Evolutionary conservation across 768 basidiomycete species (phyloP).

Genomic region (Rhizopogon sp.): DNA sequence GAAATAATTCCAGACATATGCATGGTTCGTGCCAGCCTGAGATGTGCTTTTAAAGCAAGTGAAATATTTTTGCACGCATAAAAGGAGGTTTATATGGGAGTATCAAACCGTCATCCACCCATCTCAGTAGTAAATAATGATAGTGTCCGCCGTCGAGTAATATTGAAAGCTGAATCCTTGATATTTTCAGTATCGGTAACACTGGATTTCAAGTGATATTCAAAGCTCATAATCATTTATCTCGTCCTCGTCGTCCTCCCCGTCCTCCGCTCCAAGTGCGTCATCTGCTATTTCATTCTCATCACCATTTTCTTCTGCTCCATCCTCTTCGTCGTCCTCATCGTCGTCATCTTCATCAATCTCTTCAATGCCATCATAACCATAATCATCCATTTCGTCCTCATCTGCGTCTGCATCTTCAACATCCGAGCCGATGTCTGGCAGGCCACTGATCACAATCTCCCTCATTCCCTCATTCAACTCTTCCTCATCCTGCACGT

Average conservation of each 20-base stretch:
- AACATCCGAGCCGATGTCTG: background rate
- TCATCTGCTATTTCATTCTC: background rate
- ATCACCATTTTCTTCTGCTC: background rate
- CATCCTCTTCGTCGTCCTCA: background rate
- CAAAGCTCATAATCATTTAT: background rate
- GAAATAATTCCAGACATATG: background rate
- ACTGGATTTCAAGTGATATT: background rate
- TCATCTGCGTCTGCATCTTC: background rate
- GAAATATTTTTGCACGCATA: background rate
- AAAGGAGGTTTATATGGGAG: background rate
- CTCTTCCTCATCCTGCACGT: background rate
- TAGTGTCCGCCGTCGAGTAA: too few species aligned
- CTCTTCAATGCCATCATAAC: background rate
- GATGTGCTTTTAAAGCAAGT: background rate
- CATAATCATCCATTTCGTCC: background rate
- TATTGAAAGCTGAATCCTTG: too few species aligned
- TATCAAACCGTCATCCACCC: too few species aligned
- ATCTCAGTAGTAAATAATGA: too few species aligned
- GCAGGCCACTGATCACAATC: background rate
- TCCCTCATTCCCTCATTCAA: background rate
- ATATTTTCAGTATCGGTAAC: too few species aligned
- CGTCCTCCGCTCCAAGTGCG: background rate
- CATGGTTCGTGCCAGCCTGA: background rate
- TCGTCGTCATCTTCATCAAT: background rate
- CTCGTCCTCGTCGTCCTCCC: background rate